Percentiles rank a stretch among this genome's conserved stretches.
Evolutionary conservation across 495 filamentous ascomycete genomes (phyloP).

Genomic region (Tuber borchii): DNA sequence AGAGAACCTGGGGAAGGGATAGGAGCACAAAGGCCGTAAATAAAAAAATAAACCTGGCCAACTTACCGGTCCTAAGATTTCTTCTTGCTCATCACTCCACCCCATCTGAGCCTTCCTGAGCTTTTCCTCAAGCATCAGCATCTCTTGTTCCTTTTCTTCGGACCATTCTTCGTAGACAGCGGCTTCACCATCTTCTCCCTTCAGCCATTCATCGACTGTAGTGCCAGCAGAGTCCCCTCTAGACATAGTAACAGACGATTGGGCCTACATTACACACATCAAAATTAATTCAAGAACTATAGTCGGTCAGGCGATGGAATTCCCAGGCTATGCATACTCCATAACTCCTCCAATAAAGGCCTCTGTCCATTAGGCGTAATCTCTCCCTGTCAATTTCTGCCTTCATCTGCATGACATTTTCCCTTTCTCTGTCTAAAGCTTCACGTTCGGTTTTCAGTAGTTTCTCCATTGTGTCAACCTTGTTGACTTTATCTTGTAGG

Average conservation of each 20-base stretch:
- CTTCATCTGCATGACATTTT: slow-evolving; percentile 18
- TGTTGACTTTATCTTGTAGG: slow-evolving; percentile 39
- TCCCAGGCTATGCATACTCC: slow-evolving; percentile 11
- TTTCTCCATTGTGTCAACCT: slow-evolving; percentile 24
- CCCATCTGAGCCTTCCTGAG: slow-evolving; percentile 29
- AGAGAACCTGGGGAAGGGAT: slow-evolving; percentile 1
- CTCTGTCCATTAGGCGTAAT: slow-evolving; percentile 24
- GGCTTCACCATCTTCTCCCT: slow-evolving; percentile 13
- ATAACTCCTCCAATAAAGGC: slow-evolving; percentile 22
- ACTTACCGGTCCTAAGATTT: slow-evolving; percentile 30
- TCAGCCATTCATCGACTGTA: slow-evolving; percentile 14
- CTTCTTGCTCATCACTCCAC: slow-evolving; percentile 37
- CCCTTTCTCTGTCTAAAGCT: slow-evolving; percentile 21
- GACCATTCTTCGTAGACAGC: slow-evolving; percentile 29
- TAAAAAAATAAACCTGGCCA: neutral
- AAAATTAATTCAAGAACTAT: neutral
- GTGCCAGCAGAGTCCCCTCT: slow-evolving; percentile 20
- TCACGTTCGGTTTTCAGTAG: slow-evolving; percentile 28
- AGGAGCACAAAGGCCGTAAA: neutral
- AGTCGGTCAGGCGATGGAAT: neutral
- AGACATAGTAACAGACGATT: slow-evolving; percentile 14
- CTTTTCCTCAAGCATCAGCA: slow-evolving; percentile 19
- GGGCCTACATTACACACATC: neutral
- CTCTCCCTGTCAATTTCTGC: slow-evolving; percentile 27
- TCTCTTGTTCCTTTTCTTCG: slow-evolving; percentile 28